phyloP scores from a whole-genome alignment of 192 early-diverging fungal genomes.

The Umbelopsis isabellina region DNA sequence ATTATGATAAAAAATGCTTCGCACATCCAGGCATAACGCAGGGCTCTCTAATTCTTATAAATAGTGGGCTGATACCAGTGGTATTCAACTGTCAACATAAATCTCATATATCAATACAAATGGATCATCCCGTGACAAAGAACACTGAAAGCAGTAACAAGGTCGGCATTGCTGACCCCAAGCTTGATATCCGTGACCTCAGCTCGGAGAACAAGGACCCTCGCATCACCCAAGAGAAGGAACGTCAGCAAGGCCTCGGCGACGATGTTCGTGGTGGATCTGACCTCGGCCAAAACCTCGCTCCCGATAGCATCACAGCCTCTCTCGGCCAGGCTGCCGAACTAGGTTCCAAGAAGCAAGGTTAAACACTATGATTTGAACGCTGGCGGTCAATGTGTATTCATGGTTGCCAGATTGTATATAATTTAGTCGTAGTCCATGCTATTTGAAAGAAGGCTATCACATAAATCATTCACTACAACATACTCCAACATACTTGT shows the following conservation, averaged over 20 bases:
- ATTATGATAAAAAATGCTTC: neutral
- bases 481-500: no score
- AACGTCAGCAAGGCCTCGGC: neutral
- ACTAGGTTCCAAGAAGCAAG: slow-evolving; percentile 13
- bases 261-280: slow-evolving; percentile 16
- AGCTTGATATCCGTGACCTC: neutral
- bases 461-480: no score
- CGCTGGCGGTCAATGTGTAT: neutral
- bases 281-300: neutral
- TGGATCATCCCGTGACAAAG: no score
- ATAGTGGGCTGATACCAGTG: no score
- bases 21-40: no score
- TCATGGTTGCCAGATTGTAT: neutral
- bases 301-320: neutral
- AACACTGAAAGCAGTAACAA: no score
- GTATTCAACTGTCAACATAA: neutral
- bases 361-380: neutral
- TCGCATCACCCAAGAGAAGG: slow-evolving; percentile 2
- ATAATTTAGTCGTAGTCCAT: no score
- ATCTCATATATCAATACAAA: no score
- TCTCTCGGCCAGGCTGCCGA: neutral
- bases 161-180: slow-evolving; percentile 1
- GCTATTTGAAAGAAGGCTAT: no score
- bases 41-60: no score
- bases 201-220: neutral